Percentiles rank a stretch among this genome's conserved stretches.
Evolutionary conservation across 1,139 yeast species (phyloP).

Genomic region (Debaryomyces robertsiae): DNA sequence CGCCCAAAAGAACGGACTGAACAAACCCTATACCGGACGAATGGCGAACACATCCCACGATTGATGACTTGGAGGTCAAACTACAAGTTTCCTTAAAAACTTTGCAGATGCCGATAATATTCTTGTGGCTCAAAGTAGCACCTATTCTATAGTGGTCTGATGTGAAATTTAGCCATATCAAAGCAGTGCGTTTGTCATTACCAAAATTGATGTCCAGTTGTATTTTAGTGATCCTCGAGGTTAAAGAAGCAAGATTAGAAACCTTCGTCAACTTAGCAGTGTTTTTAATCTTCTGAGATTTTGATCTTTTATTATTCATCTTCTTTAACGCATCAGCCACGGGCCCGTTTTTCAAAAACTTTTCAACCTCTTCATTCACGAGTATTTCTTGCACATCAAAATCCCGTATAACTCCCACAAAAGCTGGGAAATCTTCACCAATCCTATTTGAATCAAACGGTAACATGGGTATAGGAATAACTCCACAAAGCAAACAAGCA

Average conservation of each 20-base stretch:
- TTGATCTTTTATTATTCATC: constrained; percentile 43
- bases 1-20: constrained; percentile 79
- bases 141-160: constrained; percentile 74
- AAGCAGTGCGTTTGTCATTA: constrained; percentile 48
- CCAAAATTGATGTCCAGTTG: constrained; percentile 48
- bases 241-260: constrained; percentile 49
- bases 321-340: constrained; percentile 66
- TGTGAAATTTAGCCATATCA: constrained; percentile 70
- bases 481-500: constrained; percentile 85
- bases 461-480: constrained; percentile 77
- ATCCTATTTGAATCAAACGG: constrained; percentile 71
- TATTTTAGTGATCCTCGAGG: constrained; percentile 46
- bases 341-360: constrained; percentile 68
- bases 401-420: constrained; percentile 66
- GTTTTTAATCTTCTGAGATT: constrained; percentile 61
- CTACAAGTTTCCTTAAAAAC: constrained; percentile 92
- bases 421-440: constrained; percentile 74
- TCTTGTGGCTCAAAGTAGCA: constrained; percentile 62
- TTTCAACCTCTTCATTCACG: constrained; percentile 77
- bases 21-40: constrained; percentile 85
- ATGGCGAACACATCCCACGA: constrained; percentile 87
- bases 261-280: constrained; percentile 67
- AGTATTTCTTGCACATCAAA: constrained; percentile 72
- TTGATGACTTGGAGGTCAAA: constrained; percentile 67
- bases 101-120: constrained; percentile 78